Conservation (phyloP, 1,284 basidiomycete species). For the Tylopilus orsonianus region DNA sequence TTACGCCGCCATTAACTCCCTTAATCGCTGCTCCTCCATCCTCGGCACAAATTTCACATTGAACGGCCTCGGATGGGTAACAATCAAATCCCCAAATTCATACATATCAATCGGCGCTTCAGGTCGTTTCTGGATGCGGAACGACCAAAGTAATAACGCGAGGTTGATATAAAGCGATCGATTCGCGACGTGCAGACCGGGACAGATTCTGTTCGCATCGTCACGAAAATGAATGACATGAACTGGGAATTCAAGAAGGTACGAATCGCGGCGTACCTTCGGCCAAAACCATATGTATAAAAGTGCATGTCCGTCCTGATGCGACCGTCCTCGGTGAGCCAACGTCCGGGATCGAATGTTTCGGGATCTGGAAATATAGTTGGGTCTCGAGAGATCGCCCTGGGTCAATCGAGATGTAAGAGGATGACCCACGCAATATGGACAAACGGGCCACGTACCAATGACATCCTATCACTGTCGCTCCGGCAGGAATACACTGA, state of each 20-base stretch:
- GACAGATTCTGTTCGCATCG: conserved; percentile 23
- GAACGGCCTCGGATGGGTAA: conserved; percentile 13
- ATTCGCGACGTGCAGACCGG: conserved; percentile 22
- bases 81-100: no score
- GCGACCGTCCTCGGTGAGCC: no score
- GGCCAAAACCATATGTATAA: conserved; percentile 60
- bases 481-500: conserved; percentile 58
- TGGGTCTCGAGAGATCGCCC: conserved; percentile 57
- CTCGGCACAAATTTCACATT: conserved; percentile 19
- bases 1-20: no score
- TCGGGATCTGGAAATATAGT: conserved; percentile 58
- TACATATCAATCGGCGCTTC: conserved; percentile 15
- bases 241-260: no score
- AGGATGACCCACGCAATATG: no score
- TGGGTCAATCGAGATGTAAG: no score
- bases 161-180: conserved; percentile 23
- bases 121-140: conserved; percentile 16
- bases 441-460: not conserved
- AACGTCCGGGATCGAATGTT: conserved; percentile 55
- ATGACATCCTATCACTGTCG: conserved; percentile 54
- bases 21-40: conserved; percentile 15
- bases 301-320: conserved; percentile 50
- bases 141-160: conserved; percentile 27
- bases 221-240: no score
- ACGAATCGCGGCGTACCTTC: conserved; percentile 44